Evolutionary conservation across 2,329 filamentous ascomycete species (phyloP), one percentile per base, ranked within the genome.

Genomic region (Paraconiothyrium brasiliense): DNA sequence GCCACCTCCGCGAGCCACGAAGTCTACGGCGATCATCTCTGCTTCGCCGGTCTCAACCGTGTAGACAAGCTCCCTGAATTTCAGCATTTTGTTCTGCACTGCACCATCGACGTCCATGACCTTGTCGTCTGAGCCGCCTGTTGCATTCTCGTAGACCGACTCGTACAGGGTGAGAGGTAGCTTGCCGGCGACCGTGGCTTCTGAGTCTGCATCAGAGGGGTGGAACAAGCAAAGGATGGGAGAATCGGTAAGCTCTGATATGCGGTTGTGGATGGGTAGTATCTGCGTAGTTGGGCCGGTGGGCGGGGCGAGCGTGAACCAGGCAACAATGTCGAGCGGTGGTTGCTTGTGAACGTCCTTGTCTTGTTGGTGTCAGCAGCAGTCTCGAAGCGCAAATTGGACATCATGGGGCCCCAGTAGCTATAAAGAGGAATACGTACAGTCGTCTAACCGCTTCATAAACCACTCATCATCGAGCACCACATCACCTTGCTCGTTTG

Each of bases 21-120:
- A 97, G 78, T 97, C 93, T 72, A 99, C 92, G 69, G 92, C 92
- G 67, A 99, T 98, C 93, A 97, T 97, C 79, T 99, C 95, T 1
- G 94, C 94, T 78, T 98, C 94, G 10, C 92, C 93, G 0, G 94
- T 97, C 80, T 98, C 95, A 1, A 98, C 89, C 0, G 90, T 90
- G 78, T 95, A 98, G 1, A 90, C 88, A 10, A 98, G 80, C 74
- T 96, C 91, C 62, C 90, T 87, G 79, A 98, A 98, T 71, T 87
- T 90, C 62, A 95, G 84, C 54, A 72, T 61, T 56, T 74, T 78
- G 5, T 70, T 64, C 55, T 74, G 72, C 79, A 75, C 85, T 77
- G 83, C 83, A 66, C 92, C 91, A 66, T 92, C 90, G 81, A 94
- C 90, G 70, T 81, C 78, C 78, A 80, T 80, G n/a, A 71, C 73